Percentiles rank a stretch among this genome's conserved stretches.
Evolutionary conservation across 257 asterid species (phyloP).

Genomic region (Nicotiana tomentosiformis): DNA sequence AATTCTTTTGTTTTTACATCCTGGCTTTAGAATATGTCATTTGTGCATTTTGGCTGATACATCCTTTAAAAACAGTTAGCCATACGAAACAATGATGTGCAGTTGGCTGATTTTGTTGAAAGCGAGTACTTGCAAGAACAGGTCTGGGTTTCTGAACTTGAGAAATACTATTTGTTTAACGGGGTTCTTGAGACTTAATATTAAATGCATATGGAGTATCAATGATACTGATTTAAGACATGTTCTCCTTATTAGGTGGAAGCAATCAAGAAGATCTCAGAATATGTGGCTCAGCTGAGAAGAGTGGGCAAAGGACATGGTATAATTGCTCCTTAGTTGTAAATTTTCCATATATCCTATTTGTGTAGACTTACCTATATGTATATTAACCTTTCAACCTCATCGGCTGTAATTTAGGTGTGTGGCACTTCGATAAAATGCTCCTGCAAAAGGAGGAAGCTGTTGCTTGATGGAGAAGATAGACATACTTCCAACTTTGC

Average conservation of each 20-base stretch:
- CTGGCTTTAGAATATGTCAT: not conserved
- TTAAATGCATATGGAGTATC: not conserved
- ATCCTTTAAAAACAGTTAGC: conserved; percentile 30
- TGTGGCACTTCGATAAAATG: conserved; percentile 48
- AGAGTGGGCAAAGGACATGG: conserved; percentile 53
- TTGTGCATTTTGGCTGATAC: not conserved
- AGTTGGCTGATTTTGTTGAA: conserved; percentile 38
- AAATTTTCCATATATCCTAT: too few relatives aligned
- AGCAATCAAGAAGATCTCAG: conserved; percentile 44
- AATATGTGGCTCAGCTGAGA: conserved; percentile 49
- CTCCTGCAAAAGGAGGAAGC: conserved; percentile 20
- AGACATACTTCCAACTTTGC: not conserved
- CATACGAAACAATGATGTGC: conserved; percentile 29
- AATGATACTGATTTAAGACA: not conserved
- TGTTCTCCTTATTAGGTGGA: conserved; percentile 32
- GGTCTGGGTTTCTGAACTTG: conserved; percentile 15
- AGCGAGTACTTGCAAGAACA: conserved; percentile 36
- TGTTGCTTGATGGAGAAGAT: conserved; percentile 15
- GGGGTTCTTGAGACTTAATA: not conserved
- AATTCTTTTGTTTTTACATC: too few relatives aligned
- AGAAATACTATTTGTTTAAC: not conserved
- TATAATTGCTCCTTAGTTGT: not conserved
- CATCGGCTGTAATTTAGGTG: conserved; percentile 24
- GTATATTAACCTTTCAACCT: not conserved
- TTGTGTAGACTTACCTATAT: not conserved